Conservation (phyloP, 805 yeast genomes). For the Barnettozyma siamensis region DNA sequence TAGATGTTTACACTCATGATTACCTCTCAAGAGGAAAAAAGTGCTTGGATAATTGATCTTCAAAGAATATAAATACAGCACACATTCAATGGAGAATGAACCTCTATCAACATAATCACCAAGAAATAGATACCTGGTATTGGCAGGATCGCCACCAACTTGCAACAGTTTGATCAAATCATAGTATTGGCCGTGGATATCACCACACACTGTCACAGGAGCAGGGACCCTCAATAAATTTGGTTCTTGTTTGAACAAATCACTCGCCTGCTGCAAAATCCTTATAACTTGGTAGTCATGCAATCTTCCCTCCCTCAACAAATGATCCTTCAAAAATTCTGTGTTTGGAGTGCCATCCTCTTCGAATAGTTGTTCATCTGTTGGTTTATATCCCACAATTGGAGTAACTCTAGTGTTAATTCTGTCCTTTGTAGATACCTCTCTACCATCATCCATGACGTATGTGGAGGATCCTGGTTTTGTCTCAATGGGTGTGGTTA, state of each 20-base stretch:
- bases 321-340: conserved; percentile 66
- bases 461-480: conserved; percentile 33
- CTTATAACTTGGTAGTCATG: conserved; percentile 61
- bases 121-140: conserved; percentile 72
- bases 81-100: conserved; percentile 77
- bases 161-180: conserved; percentile 88
- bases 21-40: conserved; percentile 83
- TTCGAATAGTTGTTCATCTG: conserved; percentile 61
- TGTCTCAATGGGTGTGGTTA: conserved; percentile 18
- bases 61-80: conserved; percentile 68
- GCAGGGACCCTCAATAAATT: conserved; percentile 78
- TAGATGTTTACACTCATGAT: conserved; percentile 90
- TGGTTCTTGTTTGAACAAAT: conserved; percentile 62
- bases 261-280: conserved; percentile 63
- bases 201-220: conserved; percentile 95
- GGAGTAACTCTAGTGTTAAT: conserved; percentile 51
- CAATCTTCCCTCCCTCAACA: conserved; percentile 75
- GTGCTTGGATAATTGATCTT: conserved; percentile 71
- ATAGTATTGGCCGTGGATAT: conserved; percentile 92
- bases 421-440: conserved; percentile 44
- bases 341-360: conserved; percentile 66
- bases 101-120: conserved; percentile 98
- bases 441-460: conserved; percentile 45
- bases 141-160: conserved; percentile 82
- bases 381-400: conserved; percentile 61